Evolutionary conservation across 768 basidiomycete species (phyloP).

Genomic region (Coprinellus micaceus): DNA sequence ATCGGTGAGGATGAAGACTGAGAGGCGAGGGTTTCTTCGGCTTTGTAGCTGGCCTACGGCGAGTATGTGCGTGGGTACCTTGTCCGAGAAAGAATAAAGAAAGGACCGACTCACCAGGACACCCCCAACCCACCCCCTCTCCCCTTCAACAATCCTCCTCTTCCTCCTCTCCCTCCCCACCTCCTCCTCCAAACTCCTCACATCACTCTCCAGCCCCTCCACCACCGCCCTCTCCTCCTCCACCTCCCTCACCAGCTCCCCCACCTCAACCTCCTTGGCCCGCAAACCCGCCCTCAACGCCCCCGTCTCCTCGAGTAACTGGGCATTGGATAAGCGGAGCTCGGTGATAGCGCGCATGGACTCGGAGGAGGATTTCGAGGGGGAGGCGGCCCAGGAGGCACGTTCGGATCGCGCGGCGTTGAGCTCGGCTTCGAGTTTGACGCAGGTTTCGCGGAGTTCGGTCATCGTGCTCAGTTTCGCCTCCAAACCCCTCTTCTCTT

Average conservation of each 20-base stretch:
- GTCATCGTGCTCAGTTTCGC: too few relatives aligned
- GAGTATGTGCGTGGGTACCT: too few relatives aligned
- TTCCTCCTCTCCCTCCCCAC: slow-evolving; percentile 31
- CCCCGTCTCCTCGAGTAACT: too few relatives aligned
- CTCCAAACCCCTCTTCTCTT: slow-evolving; percentile 66
- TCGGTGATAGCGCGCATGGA: slow-evolving; percentile 48
- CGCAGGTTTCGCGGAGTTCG: too few relatives aligned
- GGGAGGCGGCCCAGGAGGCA: too few relatives aligned
- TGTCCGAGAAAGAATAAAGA: neutral
- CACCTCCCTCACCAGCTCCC: slow-evolving; percentile 39
- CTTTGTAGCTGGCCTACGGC: slow-evolving; percentile 59
- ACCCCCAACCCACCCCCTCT: slow-evolving; percentile 64
- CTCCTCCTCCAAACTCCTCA: slow-evolving; percentile 31
- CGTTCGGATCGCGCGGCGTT: too few relatives aligned
- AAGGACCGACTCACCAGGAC: slow-evolving; percentile 50
- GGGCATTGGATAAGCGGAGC: too few relatives aligned
- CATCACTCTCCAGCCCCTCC: too few relatives aligned
- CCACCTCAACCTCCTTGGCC: slow-evolving; percentile 30
- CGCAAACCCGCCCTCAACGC: slow-evolving; percentile 64
- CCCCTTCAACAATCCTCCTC: slow-evolving; percentile 43
- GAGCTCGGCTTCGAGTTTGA: too few relatives aligned
- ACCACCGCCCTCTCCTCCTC: too few relatives aligned
- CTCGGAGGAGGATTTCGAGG: too few relatives aligned
- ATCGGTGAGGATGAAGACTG: slow-evolving; percentile 16
- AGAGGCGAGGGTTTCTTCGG: slow-evolving; percentile 46